A percentile compares a stretch with the other conserved stretches of the same genome.
These are phyloP conservation scores for Yamadazyma sp. DNA, from an alignment of 805 yeast species.

Conservation along the genomic window DNA sequence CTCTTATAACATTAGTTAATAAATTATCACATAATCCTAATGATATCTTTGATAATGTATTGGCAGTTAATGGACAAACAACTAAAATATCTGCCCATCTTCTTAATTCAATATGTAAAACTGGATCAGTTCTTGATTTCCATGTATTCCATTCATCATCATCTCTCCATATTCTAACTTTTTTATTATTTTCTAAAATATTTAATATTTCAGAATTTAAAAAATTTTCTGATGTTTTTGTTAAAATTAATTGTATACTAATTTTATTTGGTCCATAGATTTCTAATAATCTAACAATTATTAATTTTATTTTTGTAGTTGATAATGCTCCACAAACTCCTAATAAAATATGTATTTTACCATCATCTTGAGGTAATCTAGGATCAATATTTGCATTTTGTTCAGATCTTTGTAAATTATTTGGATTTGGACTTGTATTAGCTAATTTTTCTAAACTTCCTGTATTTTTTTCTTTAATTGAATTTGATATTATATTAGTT, in stretches of 20 bases:
- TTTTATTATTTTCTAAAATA: constrained; percentile 35
- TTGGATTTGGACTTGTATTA: constrained; percentile 8
- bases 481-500: not conserved
- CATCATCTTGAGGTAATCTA: constrained; percentile 49
- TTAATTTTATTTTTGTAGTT: constrained; percentile 48
- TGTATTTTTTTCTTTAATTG: constrained; percentile 3
- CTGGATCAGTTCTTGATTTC: constrained; percentile 81
- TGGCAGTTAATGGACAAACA: constrained; percentile 94
- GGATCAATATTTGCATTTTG: constrained; percentile 53
- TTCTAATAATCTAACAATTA: constrained; percentile 50
- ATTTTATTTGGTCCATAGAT: constrained; percentile 50
- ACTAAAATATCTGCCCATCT: constrained; percentile 95
- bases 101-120: constrained; percentile 88
- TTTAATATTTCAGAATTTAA: constrained; percentile 44
- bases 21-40: constrained; percentile 91
- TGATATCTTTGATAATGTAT: constrained; percentile 84
- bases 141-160: constrained; percentile 70
- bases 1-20: constrained; percentile 84
- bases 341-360: constrained; percentile 51
- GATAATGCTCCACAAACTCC: constrained; percentile 61
- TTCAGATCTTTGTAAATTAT: constrained; percentile 19
- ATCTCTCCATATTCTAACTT: constrained; percentile 55
- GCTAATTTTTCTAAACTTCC: constrained; percentile 12
- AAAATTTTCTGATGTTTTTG: constrained; percentile 52
- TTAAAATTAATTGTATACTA: constrained; percentile 52